Base-by-base conservation (phyloP, 2,329 filamentous ascomycete genomes). In the Diaporthe australafricana region DNA sequence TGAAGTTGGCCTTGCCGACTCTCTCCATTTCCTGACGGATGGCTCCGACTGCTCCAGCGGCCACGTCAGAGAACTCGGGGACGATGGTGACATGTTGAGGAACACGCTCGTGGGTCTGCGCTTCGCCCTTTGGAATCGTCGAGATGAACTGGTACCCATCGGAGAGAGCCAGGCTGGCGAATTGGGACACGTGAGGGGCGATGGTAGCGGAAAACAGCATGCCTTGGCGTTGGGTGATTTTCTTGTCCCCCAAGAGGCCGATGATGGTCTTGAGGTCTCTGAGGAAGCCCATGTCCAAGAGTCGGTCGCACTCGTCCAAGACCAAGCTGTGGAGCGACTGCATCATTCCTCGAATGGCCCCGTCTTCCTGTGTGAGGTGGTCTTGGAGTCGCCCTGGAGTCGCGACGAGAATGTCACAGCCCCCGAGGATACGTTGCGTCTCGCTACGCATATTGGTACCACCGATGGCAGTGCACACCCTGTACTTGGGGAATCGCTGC, bases 241-340 rank as follows among this genome's bases (percentile, higher is more conserved):
- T 80, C 79, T 91, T 90, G 73, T 88, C 81, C 0, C 94, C 94
- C 5, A 97, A 85, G 14, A 91, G 88, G 75, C 88, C 86, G 25
- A 97, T 86, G 72, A 97, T 95, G 76, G 94, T 92, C 79, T 93
- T 90, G 3, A 97, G 86, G 12, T 92, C 90, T 2, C 90, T 90
- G n/a, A 94, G 90, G 78, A 97, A 97, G 8, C 97, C 96, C 35
- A 98, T 87, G 82, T 99, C 96, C 17, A 99, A 86, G 27, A 99
- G 85, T 72, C 96, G 89, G 81, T 99, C 96, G 65, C 96, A 96
- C 83, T 99, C 96, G 79, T 99, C 96, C 48, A 99, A 87, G 22
- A 96, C 93, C 5, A 96, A 84, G 74, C 93, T 95, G 79, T 95
- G 93, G 47, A 97, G 82, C 47, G 87, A 83, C 60, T 89, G 87